Conservation (phyloP, 768 basidiomycete genomes). For the Amanita muscaria region DNA sequence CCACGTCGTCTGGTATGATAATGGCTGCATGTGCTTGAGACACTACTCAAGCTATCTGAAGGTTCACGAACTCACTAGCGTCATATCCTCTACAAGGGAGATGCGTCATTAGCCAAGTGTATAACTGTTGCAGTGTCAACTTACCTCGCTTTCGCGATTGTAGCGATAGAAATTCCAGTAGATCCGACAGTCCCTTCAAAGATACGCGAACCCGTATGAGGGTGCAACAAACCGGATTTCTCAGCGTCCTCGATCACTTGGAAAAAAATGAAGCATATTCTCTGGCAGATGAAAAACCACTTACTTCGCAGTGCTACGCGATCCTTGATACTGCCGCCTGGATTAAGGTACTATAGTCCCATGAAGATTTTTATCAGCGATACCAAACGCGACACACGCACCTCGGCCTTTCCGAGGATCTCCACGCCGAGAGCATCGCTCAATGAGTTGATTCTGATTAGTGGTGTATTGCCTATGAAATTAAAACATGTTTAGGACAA, state of each 20-base stretch:
- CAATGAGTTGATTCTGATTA: constrained; percentile 84
- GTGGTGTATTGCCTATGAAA: constrained; percentile 85
- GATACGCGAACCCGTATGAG: constrained; percentile 83
- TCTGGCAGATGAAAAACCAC: constrained; percentile 13
- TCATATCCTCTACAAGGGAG: constrained; percentile 65
- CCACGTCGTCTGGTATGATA: constrained; percentile 85
- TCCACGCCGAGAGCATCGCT: constrained; percentile 90
- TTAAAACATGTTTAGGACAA: neutral
- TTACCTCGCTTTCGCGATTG: constrained; percentile 80
- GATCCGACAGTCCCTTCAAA: constrained; percentile 98
- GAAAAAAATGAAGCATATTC: neutral
- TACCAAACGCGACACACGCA: no score
- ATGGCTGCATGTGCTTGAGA: constrained; percentile 37
- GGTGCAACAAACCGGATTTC: constrained; percentile 67
- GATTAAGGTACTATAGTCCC: constrained; percentile 76
- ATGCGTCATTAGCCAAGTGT: neutral
- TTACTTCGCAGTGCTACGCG: constrained; percentile 88
- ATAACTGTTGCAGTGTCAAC: constrained; percentile 12
- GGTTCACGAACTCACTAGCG: constrained; percentile 44
- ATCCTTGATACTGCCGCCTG: constrained; percentile 97
- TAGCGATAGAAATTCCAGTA: constrained; percentile 94
- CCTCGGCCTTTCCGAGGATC: constrained; percentile 94
- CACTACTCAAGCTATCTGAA: constrained; percentile 18
- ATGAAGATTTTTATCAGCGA: no score
- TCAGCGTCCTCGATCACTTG: constrained; percentile 95